Evolutionary conservation across 2,329 filamentous ascomycete species (phyloP), one percentile per base, ranked within the genome.

Genomic region (Ascochyta viciae-villosae): DNA sequence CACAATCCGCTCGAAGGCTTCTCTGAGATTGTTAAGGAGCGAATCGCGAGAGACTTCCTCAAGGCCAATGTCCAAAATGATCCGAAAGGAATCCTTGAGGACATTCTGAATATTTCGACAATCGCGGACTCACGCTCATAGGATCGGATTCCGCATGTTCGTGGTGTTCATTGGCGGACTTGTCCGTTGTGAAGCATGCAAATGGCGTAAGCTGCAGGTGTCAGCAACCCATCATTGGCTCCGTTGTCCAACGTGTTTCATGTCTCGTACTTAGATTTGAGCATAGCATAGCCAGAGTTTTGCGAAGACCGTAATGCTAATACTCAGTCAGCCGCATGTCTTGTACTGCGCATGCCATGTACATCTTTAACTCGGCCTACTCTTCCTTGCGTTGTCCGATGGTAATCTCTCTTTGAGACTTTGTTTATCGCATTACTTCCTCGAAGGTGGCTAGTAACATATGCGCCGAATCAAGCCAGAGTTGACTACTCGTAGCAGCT

Each of bases 41-140:
- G 64, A 19, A 76, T 80, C 44, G 79, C 78, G 15, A 70, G 79
- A 27, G 67, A 74, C 3, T 81, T 82, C 39, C 68, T 82, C 3
- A 68, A 70, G 39, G 64, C 72, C 9, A 75, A 80, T 26, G 60
- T 77, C 16, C 61, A 70, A 16, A 52, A 29, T 0, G 62, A 76
- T 41, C 74, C 79, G 3, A 72, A 73, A 41, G 57, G 39, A n/a
- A 54, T 74, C 7, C 61, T 82, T 8, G 69, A 72, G 5, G 71
- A 78, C 16, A 67, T 82, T 26, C 61, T 81, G 35, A 49, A 34
- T 1, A 26, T 65, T 10, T 65, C 57, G 22, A 50, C 54, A 3
- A 64, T 48, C 6, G 55, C 40, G 9, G 42, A 50, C 22, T 65
- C 46, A 13, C 57, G 47, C 22, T 47, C 43, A 2, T 64, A 55